Conservation (phyloP, 23 red algal species). For the Cyanidioschyzon merolae region DNA sequence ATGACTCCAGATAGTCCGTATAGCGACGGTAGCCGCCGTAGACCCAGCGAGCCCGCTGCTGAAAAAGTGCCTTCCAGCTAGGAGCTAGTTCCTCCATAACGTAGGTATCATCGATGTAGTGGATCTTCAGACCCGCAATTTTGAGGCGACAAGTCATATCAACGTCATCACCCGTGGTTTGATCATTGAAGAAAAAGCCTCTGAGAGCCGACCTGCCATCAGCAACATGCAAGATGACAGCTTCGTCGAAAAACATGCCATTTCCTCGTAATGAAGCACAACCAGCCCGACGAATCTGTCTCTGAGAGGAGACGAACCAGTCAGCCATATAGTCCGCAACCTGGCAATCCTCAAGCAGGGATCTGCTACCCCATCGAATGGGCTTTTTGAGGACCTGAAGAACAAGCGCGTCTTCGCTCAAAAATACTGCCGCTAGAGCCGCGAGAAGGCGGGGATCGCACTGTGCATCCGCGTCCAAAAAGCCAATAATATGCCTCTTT, state of each 20-base stretch:
- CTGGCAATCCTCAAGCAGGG: not conserved
- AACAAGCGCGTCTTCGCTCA: not conserved
- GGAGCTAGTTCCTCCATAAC: not conserved
- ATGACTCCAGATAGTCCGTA: not conserved
- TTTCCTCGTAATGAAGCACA: not conserved
- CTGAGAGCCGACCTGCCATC: not conserved
- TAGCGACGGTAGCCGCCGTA: slow-evolving; percentile 14
- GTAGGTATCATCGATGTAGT: not conserved
- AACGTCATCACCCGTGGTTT: slow-evolving; percentile 9
- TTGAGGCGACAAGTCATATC: slow-evolving; percentile 7
- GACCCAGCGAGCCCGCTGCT: not conserved
- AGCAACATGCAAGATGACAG: not conserved
- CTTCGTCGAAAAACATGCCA: slow-evolving; percentile 1
- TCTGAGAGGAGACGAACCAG: not conserved
- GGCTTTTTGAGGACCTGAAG: not conserved
- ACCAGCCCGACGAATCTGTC: not conserved
- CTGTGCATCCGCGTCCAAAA: not conserved
- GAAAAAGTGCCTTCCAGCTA: not conserved
- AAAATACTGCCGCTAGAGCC: not conserved
- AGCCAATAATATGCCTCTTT: not conserved
- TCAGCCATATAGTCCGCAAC: slow-evolving; percentile 12
- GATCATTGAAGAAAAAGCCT: not conserved
- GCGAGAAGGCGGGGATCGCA: not conserved
- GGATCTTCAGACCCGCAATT: not conserved
- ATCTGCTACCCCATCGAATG: not conserved